Evolutionary conservation across 441 rosid genomes (phyloP).

Genomic region (Macaranga tanarius): DNA sequence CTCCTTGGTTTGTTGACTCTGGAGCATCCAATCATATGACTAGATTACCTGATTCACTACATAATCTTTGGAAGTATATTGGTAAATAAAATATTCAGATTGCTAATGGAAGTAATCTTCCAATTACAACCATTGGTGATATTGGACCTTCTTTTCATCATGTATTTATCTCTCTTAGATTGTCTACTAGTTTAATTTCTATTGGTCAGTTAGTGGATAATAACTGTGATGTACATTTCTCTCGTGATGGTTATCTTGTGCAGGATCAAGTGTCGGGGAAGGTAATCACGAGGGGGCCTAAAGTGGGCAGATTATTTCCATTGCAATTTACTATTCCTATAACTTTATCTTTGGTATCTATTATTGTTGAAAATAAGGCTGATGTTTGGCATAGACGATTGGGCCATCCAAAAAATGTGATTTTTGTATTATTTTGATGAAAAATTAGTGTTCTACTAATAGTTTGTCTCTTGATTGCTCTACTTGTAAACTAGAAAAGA

Average conservation of each 20-base stretch:
- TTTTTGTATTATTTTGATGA: no score
- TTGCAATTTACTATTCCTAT: background rate
- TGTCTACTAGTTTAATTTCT: no score
- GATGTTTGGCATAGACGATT: background rate
- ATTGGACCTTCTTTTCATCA: no score
- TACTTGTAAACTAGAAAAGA: conserved; percentile 9
- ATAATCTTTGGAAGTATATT: background rate
- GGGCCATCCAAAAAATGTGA: conserved; percentile 9
- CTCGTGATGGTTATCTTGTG: no score
- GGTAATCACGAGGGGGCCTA: background rate
- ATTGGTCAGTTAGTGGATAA: no score
- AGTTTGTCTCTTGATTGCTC: background rate
- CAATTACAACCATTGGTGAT: background rate
- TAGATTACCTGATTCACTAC: background rate
- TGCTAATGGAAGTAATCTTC: background rate
- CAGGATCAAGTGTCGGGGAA: no score
- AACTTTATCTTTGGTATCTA: background rate
- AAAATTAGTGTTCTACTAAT: no score
- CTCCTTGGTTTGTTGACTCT: background rate
- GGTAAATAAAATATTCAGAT: background rate
- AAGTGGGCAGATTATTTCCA: conserved; percentile 8
- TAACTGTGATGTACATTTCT: no score
- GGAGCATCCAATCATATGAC: background rate
- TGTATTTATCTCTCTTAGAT: no score
- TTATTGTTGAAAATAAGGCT: conserved; percentile 4